A percentile compares a stretch with the other conserved stretches of the same genome.
Evolutionary conservation across 176 grass and related monocot genomes (phyloP).

Genomic region (Phoenix roebelenii): DNA sequence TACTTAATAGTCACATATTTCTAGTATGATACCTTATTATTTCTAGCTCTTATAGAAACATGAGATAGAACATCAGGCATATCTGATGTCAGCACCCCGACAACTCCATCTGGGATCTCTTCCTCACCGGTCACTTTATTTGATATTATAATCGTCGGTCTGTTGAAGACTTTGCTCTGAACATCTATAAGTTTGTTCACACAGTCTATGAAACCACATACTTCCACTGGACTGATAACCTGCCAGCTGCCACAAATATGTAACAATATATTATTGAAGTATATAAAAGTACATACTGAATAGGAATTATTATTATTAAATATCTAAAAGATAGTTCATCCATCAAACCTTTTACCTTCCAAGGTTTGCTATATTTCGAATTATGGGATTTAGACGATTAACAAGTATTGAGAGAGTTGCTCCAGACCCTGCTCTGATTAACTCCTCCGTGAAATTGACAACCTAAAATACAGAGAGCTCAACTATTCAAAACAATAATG

Average conservation of each 20-base stretch:
- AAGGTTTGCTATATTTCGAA: conserved; percentile 16
- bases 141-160: conserved; percentile 11
- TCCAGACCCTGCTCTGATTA: conserved; percentile 9
- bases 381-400: background rate
- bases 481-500: background rate
- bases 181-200: conserved; percentile 14
- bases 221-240: conserved; percentile 14
- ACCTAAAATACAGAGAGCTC: background rate
- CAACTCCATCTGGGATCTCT: conserved; percentile 15
- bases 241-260: conserved; percentile 7
- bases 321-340: background rate
- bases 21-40: conserved; percentile 6
- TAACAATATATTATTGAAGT: background rate
- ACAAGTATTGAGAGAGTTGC: conserved; percentile 5
- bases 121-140: conserved; percentile 9
- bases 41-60: conserved; percentile 19
- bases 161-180: conserved; percentile 12
- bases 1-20: no score
- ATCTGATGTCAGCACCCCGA: conserved; percentile 19
- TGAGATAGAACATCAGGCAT: conserved; percentile 23
- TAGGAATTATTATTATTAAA: background rate
- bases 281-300: no score
- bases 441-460: conserved; percentile 7
- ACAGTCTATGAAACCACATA: conserved; percentile 13
- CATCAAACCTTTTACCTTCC: conserved; percentile 2